Evolutionary conservation across 1,284 basidiomycete genomes (phyloP).

Genomic region (Cystobasidium pallidum): DNA sequence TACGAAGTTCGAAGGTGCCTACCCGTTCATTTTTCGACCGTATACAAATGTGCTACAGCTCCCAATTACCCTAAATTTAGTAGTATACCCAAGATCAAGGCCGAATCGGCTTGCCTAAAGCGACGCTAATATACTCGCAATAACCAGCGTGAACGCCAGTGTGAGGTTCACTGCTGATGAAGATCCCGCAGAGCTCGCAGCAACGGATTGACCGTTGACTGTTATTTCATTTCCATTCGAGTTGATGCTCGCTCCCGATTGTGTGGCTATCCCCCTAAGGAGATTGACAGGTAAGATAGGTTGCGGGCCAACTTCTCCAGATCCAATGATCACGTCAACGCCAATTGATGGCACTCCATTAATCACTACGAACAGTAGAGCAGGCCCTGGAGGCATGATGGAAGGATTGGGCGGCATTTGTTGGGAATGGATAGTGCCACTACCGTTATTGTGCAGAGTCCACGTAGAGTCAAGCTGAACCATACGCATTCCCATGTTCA

Average conservation of each 20-base stretch:
- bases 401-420: constrained; percentile 80
- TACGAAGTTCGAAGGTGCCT: no score
- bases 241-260: constrained; percentile 31
- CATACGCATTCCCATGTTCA: constrained; percentile 53
- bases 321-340: constrained; percentile 73
- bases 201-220: constrained; percentile 24
- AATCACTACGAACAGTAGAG: constrained; percentile 76
- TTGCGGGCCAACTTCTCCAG: constrained; percentile 72
- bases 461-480: constrained; percentile 71
- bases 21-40: no score
- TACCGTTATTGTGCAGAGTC: constrained; percentile 75
- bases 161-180: neutral
- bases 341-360: constrained; percentile 84
- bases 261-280: constrained; percentile 5
- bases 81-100: no score
- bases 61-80: no score
- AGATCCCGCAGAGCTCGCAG: constrained; percentile 1
- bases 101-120: no score
- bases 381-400: constrained; percentile 82
- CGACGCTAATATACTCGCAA: neutral
- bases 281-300: constrained; percentile 52
- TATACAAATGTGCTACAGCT: no score
- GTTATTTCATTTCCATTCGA: neutral
- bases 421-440: constrained; percentile 72
- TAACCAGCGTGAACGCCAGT: neutral